Base-by-base conservation (phyloP, 2,329 filamentous ascomycete genomes). In the Curvularia eragrostidis region DNA sequence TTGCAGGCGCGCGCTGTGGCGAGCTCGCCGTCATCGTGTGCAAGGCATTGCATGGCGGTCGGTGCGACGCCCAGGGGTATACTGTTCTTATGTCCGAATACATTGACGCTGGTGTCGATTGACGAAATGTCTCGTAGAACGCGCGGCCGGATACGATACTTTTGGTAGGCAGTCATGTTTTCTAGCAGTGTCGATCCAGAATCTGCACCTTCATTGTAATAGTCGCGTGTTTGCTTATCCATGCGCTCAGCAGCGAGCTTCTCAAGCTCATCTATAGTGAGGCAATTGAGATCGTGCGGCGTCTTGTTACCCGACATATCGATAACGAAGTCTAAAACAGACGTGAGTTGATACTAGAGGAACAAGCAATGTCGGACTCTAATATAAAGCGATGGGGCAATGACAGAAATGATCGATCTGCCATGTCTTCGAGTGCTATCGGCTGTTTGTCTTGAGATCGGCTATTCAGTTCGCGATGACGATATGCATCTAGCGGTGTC, bases 41-140 rank as follows among this genome's bases (percentile, higher is more conserved):
- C 78, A 15, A 81, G 72, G 42, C 77, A 78, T 13, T 79, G 79
- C 61, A 80, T 76, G 0, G 77, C 79, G 0, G 76, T 74, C 0
- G 79, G 73, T 1, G 78, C 78, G 30, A 80, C 75, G 43, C 76
- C 80, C 1, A 81, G 66, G 0, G 80, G 80, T 4, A 80, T 64
- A 8, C 73, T 72, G 23, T 62, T 62, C 19, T 56, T 55, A 7
- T 56, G 43, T 2, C 59, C 64, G 23, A 70, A 70, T 13, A 21
- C 58, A 30, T 53, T 62, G 0, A 74, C 74, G 13, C 59, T 62
- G 0, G 79, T 80, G 48, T 78, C 71, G 23, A 81, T 72, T 1
- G 58, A 59, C 0, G 68, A 70, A 23, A 81, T 75, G 39, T 79
- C 75, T 34, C 77, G 73, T 1, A 82, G 69, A 24, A 82, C 74